Evolutionary conservation across 345 rosid genomes (phyloP).

Genomic region (Aquilaria malaccensis): DNA sequence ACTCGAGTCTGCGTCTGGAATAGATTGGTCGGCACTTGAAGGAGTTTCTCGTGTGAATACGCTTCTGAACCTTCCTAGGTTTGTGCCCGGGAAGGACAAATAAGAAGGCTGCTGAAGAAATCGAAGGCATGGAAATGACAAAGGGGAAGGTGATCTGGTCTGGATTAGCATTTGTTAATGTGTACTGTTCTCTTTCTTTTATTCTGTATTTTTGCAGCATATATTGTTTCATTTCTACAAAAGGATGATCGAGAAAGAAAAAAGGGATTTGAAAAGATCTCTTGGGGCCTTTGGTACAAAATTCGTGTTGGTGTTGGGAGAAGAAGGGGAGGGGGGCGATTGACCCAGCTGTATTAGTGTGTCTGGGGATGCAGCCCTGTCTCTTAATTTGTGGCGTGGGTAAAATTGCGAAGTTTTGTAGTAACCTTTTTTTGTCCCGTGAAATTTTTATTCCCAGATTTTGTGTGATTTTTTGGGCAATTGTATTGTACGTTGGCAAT

Average conservation of each 20-base stretch:
- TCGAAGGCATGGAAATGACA: slow-evolving; percentile 16
- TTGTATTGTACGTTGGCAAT: too few species aligned
- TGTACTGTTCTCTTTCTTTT: slow-evolving; percentile 10
- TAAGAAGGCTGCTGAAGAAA: slow-evolving; percentile 18
- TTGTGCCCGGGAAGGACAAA: slow-evolving; percentile 53
- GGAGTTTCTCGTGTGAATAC: slow-evolving; percentile 95
- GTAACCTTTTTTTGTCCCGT: slow-evolving; percentile 25
- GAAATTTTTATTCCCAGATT: neutral
- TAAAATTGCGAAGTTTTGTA: slow-evolving; percentile 39
- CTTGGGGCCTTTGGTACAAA: slow-evolving; percentile 15
- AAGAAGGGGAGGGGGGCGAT: slow-evolving; percentile 6
- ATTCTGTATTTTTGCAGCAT: slow-evolving; percentile 5
- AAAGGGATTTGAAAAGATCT: slow-evolving; percentile 4
- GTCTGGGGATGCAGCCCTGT: slow-evolving; percentile 47
- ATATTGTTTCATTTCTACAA: slow-evolving; percentile 16
- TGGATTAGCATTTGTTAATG: slow-evolving; percentile 11
- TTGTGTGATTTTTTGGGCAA: too few species aligned
- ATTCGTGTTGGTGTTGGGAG: slow-evolving; percentile 19
- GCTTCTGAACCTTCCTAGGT: slow-evolving; percentile 69
- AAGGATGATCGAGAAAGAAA: neutral
- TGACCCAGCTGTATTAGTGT: slow-evolving; percentile 58
- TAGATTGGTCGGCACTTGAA: slow-evolving; percentile 89
- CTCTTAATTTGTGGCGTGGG: slow-evolving; percentile 27
- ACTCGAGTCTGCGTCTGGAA: slow-evolving; percentile 31
- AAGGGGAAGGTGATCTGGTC: slow-evolving; percentile 2